Conservation (phyloP, 306 rosid genomes). For the Carpinus viminea region DNA sequence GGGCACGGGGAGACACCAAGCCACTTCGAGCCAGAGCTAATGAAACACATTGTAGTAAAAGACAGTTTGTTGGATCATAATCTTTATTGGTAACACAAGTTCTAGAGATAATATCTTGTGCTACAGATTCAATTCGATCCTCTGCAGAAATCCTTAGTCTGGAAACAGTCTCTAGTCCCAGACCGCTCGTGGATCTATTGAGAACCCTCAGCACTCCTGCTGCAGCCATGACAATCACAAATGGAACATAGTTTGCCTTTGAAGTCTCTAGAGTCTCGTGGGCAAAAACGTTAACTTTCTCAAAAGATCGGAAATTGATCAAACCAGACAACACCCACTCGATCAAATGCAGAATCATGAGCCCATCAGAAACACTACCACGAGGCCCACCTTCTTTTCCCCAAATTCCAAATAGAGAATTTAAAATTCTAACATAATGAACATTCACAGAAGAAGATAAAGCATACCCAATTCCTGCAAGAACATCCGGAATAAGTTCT, state of each 20-base stretch:
- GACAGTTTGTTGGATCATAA: constrained; percentile 34
- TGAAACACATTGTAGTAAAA: constrained; percentile 65
- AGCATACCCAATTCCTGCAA: constrained; percentile 91
- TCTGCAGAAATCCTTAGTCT: constrained; percentile 49
- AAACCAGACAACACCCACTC: constrained; percentile 73
- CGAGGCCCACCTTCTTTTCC: constrained; percentile 50
- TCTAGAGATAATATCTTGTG: constrained; percentile 44
- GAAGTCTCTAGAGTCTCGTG: constrained; percentile 42
- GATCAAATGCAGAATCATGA: constrained; percentile 72
- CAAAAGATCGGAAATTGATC: constrained; percentile 42
- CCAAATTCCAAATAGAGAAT: constrained; percentile 68
- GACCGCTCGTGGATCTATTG: constrained; percentile 41
- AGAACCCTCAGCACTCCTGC: constrained; percentile 68
- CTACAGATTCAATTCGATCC: constrained; percentile 51
- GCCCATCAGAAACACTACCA: constrained; percentile 55
- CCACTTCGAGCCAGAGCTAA: constrained; percentile 69
- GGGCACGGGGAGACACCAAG: constrained; percentile 49
- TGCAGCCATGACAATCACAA: constrained; percentile 76
- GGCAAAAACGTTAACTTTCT: constrained; percentile 39
- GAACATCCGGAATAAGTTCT: constrained; percentile 54
- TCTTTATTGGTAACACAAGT: constrained; percentile 18
- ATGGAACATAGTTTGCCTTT: constrained; percentile 48
- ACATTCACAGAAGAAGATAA: constrained; percentile 57
- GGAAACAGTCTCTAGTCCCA: constrained; percentile 38
- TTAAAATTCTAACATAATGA: constrained; percentile 48